Percentiles rank a stretch among this genome's conserved stretches.
Conservation (phyloP, 164 flowering plant genomes). For the Pachysandra terminalis region DNA sequence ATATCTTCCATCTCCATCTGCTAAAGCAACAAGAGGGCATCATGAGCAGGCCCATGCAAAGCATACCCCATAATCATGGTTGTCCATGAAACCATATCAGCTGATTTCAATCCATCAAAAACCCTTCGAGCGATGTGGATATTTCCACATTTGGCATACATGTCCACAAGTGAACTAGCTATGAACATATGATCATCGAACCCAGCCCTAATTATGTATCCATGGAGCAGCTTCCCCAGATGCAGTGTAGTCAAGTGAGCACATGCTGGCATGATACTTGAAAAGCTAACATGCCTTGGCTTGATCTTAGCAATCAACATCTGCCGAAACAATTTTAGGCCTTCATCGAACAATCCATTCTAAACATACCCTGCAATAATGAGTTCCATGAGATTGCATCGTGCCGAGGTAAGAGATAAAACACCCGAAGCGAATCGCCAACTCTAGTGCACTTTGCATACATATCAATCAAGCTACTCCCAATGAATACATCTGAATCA, state of each 20-base stretch:
- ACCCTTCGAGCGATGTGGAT: conserved; percentile 53
- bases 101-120: conserved; percentile 53
- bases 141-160: conserved; percentile 92
- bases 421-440: conserved; percentile 52
- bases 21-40: conserved; percentile 59
- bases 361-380: conserved; percentile 82
- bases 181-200: conserved; percentile 59
- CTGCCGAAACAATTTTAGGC: conserved; percentile 56
- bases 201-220: conserved; percentile 46
- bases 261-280: conserved; percentile 88
- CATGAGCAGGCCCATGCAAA: conserved; percentile 60
- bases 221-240: conserved; percentile 84
- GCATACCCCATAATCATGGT: conserved; percentile 96
- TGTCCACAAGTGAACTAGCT: conserved; percentile 79
- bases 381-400: conserved; percentile 86
- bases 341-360: conserved; percentile 75
- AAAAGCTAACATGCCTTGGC: conserved; percentile 61
- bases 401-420: conserved; percentile 41
- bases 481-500: conserved; percentile 55
- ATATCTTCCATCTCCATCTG: conserved; percentile 58
- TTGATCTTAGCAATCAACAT: conserved; percentile 60
- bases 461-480: conserved; percentile 90
- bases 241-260: conserved; percentile 73
- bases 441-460: conserved; percentile 71
- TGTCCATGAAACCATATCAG: conserved; percentile 86